phyloP scores from a whole-genome alignment of 108 stramenopile species.

The Pseudonitzschia delicatissima region DNA sequence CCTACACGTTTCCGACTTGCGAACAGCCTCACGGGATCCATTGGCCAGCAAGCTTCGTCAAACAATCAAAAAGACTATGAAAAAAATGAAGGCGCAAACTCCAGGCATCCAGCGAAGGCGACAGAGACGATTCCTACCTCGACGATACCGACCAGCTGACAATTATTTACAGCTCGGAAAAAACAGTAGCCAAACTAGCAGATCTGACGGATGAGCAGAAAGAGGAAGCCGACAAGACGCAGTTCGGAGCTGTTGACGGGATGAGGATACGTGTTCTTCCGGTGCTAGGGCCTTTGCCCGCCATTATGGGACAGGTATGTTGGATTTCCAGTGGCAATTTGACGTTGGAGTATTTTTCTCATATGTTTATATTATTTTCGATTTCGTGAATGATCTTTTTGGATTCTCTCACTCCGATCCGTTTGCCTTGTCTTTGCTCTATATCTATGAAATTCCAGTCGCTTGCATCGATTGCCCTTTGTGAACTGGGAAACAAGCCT shows the following conservation, averaged over 20 bases:
- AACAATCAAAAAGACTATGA: slow-evolving; percentile 63
- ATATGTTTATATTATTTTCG: neutral
- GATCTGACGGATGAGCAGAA: slow-evolving; percentile 91
- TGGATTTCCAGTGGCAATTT: no score
- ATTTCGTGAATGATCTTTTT: neutral
- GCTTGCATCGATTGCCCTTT: slow-evolving; percentile 84
- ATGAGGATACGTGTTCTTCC: slow-evolving; percentile 97
- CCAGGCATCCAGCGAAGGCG: neutral
- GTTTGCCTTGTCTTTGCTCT: neutral
- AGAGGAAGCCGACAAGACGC: slow-evolving; percentile 57
- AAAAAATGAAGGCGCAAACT: slow-evolving; percentile 13
- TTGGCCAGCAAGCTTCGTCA: slow-evolving; percentile 86
- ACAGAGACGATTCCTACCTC: slow-evolving; percentile 31
- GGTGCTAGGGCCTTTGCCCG: slow-evolving; percentile 95
- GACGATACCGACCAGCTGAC: slow-evolving; percentile 67
- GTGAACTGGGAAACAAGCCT: slow-evolving; percentile 89
- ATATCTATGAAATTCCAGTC: slow-evolving; percentile 15
- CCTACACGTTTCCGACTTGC: slow-evolving; percentile 87
- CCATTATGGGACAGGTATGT: slow-evolving; percentile 89
- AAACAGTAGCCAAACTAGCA: slow-evolving; percentile 84
- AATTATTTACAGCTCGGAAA: slow-evolving; percentile 90
- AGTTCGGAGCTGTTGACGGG: slow-evolving; percentile 91
- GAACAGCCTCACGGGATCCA: slow-evolving; percentile 84
- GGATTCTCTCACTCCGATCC: neutral
- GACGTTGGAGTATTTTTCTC: no score